Evolutionary conservation across 108 stramenopile species (phyloP), one percentile per base, ranked within the genome.

Genomic region (Fragilariopsis cylindrus): DNA sequence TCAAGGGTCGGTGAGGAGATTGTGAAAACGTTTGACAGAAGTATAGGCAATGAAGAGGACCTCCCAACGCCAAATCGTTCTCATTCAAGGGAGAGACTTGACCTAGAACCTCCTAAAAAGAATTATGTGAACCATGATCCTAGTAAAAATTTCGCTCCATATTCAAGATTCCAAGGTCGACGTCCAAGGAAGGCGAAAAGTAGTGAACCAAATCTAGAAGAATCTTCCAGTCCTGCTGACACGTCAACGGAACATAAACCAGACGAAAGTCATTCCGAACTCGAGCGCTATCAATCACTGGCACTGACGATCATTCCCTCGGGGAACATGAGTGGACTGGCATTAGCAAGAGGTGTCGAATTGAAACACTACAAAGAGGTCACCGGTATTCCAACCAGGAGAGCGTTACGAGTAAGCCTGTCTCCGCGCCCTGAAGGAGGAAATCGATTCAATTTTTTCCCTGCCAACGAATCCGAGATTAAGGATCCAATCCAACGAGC

Each of bases 401-500:
- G 41, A 7, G 48, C 73, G 48, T 45, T 54, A 4, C 64, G 60
- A 40, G 65, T 69, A 3, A 55, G 62, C 30, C 47, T 71, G 21
- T 63, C 62, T 44, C 75, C 72, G 8, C 42, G 47, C 3, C 30
- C 76, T 21, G 50, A 58, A 48, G 76, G 76, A 18, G 16, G 69
- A 48, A 78, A 72, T 57, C 72, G 76, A n/a, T 73, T 84, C 76
- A 72, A 71, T 39, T 78, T 78, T 46, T 19, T 67, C 39, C 70
- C 70, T 15, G 56, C 43, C 8, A 67, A 78, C n/a, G 78, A 81
- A 49, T 45, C 69, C 66, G 84, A 88, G 50, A 87, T 85, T 69
- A 89, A 84, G 69, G 90, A 95, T 62, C 91, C 93, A 2, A 91
- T 92, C 60, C 88, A 92, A 70, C 85, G 91, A 30, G 91, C 91